Conservation (phyloP, 331 rosid species). For the Acacia concinna region DNA sequence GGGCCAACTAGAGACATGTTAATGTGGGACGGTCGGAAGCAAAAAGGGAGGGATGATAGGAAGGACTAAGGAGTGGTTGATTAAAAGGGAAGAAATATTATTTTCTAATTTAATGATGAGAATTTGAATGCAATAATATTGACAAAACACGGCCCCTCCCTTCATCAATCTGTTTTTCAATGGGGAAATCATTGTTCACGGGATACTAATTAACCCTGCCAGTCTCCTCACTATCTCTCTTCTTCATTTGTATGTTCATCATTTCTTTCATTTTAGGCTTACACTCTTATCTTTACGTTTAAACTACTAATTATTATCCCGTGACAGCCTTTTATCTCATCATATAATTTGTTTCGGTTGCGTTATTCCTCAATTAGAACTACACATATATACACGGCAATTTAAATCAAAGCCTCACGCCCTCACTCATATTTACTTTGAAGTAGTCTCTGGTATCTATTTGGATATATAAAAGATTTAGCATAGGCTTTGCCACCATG, state of each 20-base stretch:
- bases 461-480: too few relatives aligned
- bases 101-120: constrained; percentile 18
- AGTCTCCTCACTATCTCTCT: not conserved
- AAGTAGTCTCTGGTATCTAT: not conserved
- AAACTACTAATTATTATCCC: too few relatives aligned
- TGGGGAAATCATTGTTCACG: not conserved
- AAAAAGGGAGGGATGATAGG: not conserved
- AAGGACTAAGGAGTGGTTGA: not conserved
- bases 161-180: not conserved
- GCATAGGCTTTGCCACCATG: not conserved
- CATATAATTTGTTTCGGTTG: not conserved
- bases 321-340: too few relatives aligned
- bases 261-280: too few relatives aligned
- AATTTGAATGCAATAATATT: constrained; percentile 12
- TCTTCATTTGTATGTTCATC: not conserved
- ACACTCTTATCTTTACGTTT: too few relatives aligned
- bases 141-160: not conserved
- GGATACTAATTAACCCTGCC: not conserved
- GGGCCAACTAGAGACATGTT: not conserved
- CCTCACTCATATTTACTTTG: not conserved
- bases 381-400: too few relatives aligned
- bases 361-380: not conserved
- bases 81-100: not conserved
- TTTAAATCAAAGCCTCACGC: not conserved
- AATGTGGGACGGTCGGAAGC: not conserved